phyloP scores from a whole-genome alignment of 192 early-diverging fungal species.

The Jimgerdemannia flammicorona region DNA sequence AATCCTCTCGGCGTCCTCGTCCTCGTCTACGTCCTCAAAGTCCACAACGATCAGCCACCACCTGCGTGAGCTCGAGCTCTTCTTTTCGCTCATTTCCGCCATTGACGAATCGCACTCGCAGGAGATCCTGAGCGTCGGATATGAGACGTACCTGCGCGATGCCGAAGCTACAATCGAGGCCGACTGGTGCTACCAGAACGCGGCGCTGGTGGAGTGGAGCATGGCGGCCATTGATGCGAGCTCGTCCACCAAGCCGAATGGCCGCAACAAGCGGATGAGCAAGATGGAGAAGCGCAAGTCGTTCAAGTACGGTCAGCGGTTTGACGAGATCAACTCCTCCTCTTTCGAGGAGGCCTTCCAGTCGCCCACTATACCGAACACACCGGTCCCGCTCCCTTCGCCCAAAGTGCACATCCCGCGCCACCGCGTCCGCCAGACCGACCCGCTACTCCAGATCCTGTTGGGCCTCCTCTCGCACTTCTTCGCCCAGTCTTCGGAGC shows the following conservation, averaged over 20 bases:
- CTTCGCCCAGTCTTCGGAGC: constrained; percentile 81
- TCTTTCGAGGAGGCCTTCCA: constrained; percentile 21
- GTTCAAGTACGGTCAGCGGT: constrained; percentile 47
- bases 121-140: constrained; percentile 51
- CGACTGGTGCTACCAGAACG: constrained; percentile 45
- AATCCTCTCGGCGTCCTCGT: background rate
- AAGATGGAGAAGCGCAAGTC: constrained; percentile 38
- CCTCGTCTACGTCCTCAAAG: background rate
- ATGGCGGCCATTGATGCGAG: constrained; percentile 11
- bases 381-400: background rate
- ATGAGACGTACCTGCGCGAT: constrained; percentile 52
- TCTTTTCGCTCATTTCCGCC: constrained; percentile 50
- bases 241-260: constrained; percentile 22
- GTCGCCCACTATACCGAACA: constrained; percentile 15
- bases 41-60: constrained; percentile 49
- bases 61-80: constrained; percentile 52
- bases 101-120: constrained; percentile 46
- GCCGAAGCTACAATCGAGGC: constrained; percentile 43
- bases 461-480: constrained; percentile 68
- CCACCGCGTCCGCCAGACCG: constrained; percentile 40
- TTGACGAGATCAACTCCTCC: constrained; percentile 20
- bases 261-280: constrained; percentile 18
- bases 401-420: constrained; percentile 18
- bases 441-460: constrained; percentile 66
- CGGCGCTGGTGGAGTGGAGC: constrained; percentile 23